These are phyloP conservation scores for Dendryphion nanum DNA, from an alignment of 2,329 filamentous ascomycete genomes.

Conservation along the genomic window DNA sequence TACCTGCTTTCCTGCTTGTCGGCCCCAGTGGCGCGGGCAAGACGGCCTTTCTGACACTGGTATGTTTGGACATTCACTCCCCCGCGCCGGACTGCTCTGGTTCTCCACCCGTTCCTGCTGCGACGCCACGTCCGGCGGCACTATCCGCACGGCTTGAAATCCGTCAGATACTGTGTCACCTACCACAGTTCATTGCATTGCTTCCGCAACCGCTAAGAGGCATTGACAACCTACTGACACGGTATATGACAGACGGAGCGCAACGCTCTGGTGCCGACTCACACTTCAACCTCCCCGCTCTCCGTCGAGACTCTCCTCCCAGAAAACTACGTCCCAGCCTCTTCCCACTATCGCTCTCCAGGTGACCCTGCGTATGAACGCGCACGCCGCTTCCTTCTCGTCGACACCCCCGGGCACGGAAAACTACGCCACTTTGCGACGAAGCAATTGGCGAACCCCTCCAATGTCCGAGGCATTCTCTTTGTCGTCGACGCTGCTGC, in stretches of 20 bases:
- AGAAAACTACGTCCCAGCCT: constrained; percentile 55
- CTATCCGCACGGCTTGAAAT: too few species aligned
- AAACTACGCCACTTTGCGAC: constrained; percentile 78
- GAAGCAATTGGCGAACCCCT: constrained; percentile 47
- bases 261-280: constrained; percentile 55
- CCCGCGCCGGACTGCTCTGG: not conserved
- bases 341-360: constrained; percentile 63
- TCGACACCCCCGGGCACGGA: constrained; percentile 93
- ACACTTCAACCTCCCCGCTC: constrained; percentile 42
- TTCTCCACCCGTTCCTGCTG: too few species aligned
- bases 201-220: too few species aligned
- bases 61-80: constrained; percentile 36
- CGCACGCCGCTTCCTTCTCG: constrained; percentile 67
- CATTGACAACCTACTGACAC: too few species aligned
- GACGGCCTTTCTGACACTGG: constrained; percentile 80
- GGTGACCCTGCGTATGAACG: constrained; percentile 59
- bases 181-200: too few species aligned
- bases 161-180: too few species aligned
- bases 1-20: constrained; percentile 76
- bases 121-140: too few species aligned
- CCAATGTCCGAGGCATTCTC: constrained; percentile 66
- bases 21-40: constrained; percentile 85
- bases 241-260: constrained; percentile 60
- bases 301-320: constrained; percentile 62
- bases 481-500: constrained; percentile 83